phyloP scores from a whole-genome alignment of 1,139 yeast genomes.

The Entelexis sorbosivorans region DNA sequence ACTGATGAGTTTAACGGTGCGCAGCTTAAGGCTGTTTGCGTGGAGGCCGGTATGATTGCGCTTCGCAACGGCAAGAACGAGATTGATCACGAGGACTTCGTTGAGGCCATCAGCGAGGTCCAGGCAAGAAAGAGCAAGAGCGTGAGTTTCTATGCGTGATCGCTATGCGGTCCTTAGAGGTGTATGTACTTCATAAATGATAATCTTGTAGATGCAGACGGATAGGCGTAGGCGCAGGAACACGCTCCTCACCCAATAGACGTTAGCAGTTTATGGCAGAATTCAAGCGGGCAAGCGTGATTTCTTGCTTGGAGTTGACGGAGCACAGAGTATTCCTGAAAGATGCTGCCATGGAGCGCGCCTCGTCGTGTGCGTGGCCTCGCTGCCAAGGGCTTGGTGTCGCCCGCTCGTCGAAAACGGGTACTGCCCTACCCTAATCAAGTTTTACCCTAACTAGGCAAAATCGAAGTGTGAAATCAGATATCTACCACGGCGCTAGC shows the following conservation, averaged over 20 bases:
- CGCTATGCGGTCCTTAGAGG: too few species aligned
- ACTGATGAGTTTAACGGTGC: constrained; percentile 99
- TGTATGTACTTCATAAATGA: too few species aligned
- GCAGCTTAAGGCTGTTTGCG: constrained; percentile 94
- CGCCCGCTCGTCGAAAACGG: too few species aligned
- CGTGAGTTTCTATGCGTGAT: constrained; percentile 84
- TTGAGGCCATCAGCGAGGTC: constrained; percentile 95
- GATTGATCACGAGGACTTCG: constrained; percentile 94
- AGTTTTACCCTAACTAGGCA: constrained; percentile 2
- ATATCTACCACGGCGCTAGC: background rate
- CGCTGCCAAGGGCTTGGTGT: too few species aligned
- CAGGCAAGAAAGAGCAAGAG: constrained; percentile 94
- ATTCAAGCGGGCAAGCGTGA: too few species aligned
- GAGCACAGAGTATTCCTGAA: too few species aligned
- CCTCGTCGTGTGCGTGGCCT: too few species aligned
- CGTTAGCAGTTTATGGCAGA: too few species aligned
- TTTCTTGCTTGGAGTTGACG: too few species aligned
- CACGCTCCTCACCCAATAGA: too few species aligned
- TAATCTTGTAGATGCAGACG: background rate
- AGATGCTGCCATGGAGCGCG: too few species aligned
- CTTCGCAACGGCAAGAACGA: constrained; percentile 85
- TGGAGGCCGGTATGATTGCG: constrained; percentile 99
- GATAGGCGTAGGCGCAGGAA: too few species aligned
- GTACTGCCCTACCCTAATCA: background rate
- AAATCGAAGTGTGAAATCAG: background rate